Base-by-base conservation (phyloP, 1,284 basidiomycete species). In the Ceratobasidium theobromae region DNA sequence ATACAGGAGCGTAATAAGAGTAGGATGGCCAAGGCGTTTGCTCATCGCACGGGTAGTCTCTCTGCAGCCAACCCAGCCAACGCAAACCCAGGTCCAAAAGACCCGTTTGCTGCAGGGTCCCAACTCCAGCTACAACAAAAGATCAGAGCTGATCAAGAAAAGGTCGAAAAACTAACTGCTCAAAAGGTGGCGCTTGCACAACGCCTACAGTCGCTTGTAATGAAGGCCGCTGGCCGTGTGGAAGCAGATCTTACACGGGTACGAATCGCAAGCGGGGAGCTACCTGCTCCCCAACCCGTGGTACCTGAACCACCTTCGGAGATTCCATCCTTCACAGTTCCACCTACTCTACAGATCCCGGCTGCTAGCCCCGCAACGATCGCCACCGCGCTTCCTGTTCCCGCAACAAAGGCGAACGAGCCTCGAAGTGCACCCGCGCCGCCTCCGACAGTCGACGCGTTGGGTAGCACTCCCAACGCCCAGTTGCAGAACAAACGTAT, bases 131-230 rank as follows among this genome's bases (percentile, higher is more conserved):
- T 85, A 27, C 82, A 82, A 3, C 76, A 78, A 45, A 81, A 81
- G 70, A 80, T 86, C 32, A 72, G 75, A 53, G 75, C 78, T 23
- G 77, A 80, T n/a, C 85, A 83, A 71, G 77, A 79, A 18, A 81
- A 84, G 72, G 80, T 86, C 14, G 79, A 83, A 64, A 74, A 76
- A 12, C 79, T 87, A 2, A 75, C 82, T 0, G 77, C 77, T 8
- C 85, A 86, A 74, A 88, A 87, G 75, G 75, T 82, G 2, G 74
- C 69, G 6, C 75, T 87, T 18, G 81, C 85, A 0, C 77, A 84
- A 67, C 79, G 81, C 25, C 77, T 87, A 30, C 79, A 85, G 12
- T 77, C 78, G 32, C 75, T 87, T 32, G 75, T 86, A 27, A 77
- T 76, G 48, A 77, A 83, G 51, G 83, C 84, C 18, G 78, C 81